Base-by-base conservation (phyloP, 2,329 filamentous ascomycete genomes). In the Trichoderma gracile region DNA sequence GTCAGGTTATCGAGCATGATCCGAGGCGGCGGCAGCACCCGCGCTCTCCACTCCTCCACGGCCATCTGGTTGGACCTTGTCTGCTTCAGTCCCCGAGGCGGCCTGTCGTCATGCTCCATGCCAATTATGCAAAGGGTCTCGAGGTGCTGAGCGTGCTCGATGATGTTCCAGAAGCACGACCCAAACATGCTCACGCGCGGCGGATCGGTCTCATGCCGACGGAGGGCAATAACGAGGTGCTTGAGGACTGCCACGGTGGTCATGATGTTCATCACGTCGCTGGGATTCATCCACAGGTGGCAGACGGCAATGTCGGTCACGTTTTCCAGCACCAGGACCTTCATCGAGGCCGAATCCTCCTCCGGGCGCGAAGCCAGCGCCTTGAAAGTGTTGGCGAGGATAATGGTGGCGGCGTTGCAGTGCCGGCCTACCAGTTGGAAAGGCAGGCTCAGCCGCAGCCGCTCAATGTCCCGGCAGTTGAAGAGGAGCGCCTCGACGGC, bases 361-460 rank as follows among this genome's bases (percentile, higher is more conserved):
- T 81, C 78, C 1, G 77, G 75, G 7, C 82, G 77, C 33, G 74
- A 72, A 3, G 78, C 78, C 57, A 84, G 73, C 3, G 79, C 80
- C 66, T 81, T 81, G 64, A 85, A 73, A 3, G 79, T 82, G 63
- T 82, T 84, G 58, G 81, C 82, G 17, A 85, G 73, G n/a, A 84
- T 78, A 68, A 81, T 77, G 10, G 81, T 84, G 19, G 81, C 78
- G 49, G 81, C 79, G 64, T 77, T 77, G 65, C 77, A 80, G 65
- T 79, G 74, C 10, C 74, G 74, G 17, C 78, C 80, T 12, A 83
- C 77, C 9, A 84, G 74, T 68, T 83, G 81, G 65, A 82, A 83
- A 3, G 82, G 82, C 5, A 85, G 77, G 65, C 79, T 82, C 23
- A 85, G 71, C 47, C 81, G 80, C n/a, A 84, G 70, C 3, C 81